A percentile compares a stretch with the other conserved stretches of the same genome.
Evolutionary conservation across 306 rosid species (phyloP).

Genomic region (Nissolia schottii): DNA sequence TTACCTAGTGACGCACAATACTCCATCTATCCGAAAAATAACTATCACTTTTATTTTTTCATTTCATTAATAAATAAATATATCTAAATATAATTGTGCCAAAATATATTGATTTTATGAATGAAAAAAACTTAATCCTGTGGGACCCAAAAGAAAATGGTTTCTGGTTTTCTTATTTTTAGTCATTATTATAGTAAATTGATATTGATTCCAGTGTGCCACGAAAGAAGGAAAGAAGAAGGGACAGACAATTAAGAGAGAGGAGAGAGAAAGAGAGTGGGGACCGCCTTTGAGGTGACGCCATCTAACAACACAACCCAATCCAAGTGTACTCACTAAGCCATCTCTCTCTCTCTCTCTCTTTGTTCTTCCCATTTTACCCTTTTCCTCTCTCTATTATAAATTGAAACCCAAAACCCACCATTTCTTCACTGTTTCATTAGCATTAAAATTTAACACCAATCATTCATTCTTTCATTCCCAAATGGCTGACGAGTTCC

Average conservation of each 20-base stretch:
- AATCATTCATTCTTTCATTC: too few relatives aligned
- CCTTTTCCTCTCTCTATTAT: not conserved
- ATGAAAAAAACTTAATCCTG: not conserved
- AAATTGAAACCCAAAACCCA: constrained; percentile 29
- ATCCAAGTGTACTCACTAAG: constrained; percentile 45
- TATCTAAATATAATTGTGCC: too few relatives aligned
- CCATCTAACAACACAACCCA: constrained; percentile 40
- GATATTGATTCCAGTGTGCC: not conserved
- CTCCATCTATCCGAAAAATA: too few relatives aligned
- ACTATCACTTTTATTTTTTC: too few relatives aligned
- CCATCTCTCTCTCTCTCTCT: too few relatives aligned
- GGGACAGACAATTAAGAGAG: not conserved
- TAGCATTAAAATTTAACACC: too few relatives aligned
- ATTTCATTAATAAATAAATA: too few relatives aligned
- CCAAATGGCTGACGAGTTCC: constrained; percentile 47
- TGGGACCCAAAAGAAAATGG: constrained; percentile 34
- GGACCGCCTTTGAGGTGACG: constrained; percentile 51
- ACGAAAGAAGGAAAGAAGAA: not conserved
- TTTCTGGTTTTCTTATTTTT: not conserved
- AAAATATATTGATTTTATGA: too few relatives aligned
- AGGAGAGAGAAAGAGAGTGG: constrained; percentile 25
- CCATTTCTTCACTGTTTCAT: constrained; percentile 27
- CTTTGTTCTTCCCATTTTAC: too few relatives aligned
- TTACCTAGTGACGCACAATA: too few relatives aligned
- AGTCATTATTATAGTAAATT: not conserved